Evolutionary conservation across 495 filamentous ascomycete genomes (phyloP), one percentile per base, ranked within the genome.

Genomic region (Parathielavia appendiculata): DNA sequence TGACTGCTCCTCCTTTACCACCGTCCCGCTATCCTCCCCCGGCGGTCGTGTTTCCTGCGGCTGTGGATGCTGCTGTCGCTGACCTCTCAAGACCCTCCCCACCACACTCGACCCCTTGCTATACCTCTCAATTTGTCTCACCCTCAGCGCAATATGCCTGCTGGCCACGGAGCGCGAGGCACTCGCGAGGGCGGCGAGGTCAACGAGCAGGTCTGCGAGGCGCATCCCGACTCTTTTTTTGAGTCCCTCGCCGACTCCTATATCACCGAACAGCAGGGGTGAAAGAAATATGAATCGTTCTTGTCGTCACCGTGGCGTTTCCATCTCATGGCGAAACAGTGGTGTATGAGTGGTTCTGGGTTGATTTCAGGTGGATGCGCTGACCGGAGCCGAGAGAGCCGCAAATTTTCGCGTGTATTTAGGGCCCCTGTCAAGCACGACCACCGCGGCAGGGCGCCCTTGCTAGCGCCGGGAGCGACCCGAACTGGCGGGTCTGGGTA

Each of bases 141-240:
- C 77, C 17, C 91, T 86, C 61, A 97, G 80, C 16, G 83, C 83
- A 47, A 89, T 72, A 73, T 97, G 93, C 73, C 90, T 90, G 62
- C 80, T 75, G 16, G 88, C 89, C 49, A 99, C 80, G 11, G 83
- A 79, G 46, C 84, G 83, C 56, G 90, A 86, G 66, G 88, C 92
- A 76, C 83, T 86, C 67, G 87, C 80, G 40, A 96, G 77, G 60
- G 87, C 86, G 58, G 88, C 84, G 60, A 87, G 80, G 75, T 97
- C 92, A 56, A 95, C 76, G 51, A 96, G 74, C 59, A 79, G 65
- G 58, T 79, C 72, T 52, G 71, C 75, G 65, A 80, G 68, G 57
- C 77, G 69, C 77, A 80, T 79, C 48, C 54, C 49, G 58, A 9
- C n/a, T 9, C 48, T 36, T 45, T 30, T 17, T 50, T 49, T 40